A percentile compares a stretch with the other conserved stretches of the same genome.
These are phyloP conservation scores for Pestalotiopsis sp. DNA, from an alignment of 2,329 filamentous ascomycete genomes.

Conservation along the genomic window DNA sequence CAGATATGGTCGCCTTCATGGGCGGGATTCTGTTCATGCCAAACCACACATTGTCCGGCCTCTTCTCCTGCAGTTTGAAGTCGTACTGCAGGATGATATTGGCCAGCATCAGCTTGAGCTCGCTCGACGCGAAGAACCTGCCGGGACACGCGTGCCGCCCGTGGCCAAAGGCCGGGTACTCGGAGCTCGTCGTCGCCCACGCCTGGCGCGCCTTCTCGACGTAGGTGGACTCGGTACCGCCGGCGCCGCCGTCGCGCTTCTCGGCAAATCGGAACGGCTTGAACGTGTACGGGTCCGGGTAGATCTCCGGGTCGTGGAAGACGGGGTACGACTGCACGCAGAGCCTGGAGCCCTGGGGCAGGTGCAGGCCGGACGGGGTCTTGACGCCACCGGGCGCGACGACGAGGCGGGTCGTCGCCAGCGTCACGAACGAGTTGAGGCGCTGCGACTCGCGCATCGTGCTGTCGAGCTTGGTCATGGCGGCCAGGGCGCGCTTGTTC, in stretches of 20 bases:
- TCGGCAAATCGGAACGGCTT: conserved; percentile 27
- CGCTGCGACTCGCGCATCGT: conserved; percentile 42
- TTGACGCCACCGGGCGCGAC: conserved; percentile 27
- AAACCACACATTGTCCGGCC: conserved; percentile 35
- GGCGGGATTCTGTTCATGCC: conserved; percentile 30
- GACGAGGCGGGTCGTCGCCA: conserved; percentile 28
- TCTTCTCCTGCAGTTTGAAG: conserved; percentile 23
- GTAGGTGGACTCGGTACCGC: conserved; percentile 11
- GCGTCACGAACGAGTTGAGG: conserved; percentile 32
- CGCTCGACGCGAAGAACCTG: conserved; percentile 39
- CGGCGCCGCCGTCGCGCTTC: conserved; percentile 9
- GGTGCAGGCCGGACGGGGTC: conserved; percentile 35
- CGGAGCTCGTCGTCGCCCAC: conserved; percentile 33
- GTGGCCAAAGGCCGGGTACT: conserved; percentile 38
- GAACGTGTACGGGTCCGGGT: conserved; percentile 43
- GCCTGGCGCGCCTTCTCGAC: conserved; percentile 23
- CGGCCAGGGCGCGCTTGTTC: conserved; percentile 35
- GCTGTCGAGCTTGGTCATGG: conserved; percentile 42
- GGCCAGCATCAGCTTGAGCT: conserved; percentile 37
- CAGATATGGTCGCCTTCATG: conserved; percentile 28
- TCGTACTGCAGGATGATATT: conserved; percentile 28
- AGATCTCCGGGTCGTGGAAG: conserved; percentile 44
- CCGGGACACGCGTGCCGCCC: conserved; percentile 42
- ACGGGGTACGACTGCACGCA: conserved; percentile 32
- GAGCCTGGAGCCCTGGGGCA: conserved; percentile 32